Percentiles rank a stretch among this genome's conserved stretches.
Evolutionary conservation across 495 filamentous ascomycete genomes (phyloP).

Genomic region (Hypomontagnella submonticulosa): DNA sequence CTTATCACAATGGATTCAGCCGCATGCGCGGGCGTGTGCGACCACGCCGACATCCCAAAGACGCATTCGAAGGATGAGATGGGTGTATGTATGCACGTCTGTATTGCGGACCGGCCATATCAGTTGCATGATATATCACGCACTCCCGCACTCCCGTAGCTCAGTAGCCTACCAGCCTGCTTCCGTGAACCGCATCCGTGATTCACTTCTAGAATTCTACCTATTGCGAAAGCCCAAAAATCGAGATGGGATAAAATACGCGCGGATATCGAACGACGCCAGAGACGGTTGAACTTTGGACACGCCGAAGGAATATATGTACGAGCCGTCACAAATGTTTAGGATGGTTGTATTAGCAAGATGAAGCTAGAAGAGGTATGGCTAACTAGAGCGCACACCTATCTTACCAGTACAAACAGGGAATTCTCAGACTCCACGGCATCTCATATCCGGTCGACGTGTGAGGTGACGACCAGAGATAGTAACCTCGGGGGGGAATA

Average conservation of each 20-base stretch:
- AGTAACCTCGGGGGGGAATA: too few relatives aligned
- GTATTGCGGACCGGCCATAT: constrained; percentile 17
- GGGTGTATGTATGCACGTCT: constrained; percentile 29
- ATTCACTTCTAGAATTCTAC: constrained; percentile 20
- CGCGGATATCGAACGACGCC: too few relatives aligned
- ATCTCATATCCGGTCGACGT: too few relatives aligned
- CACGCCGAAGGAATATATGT: background rate
- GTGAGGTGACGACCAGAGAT: too few relatives aligned
- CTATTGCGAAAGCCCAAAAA: background rate
- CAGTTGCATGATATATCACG: constrained; percentile 36
- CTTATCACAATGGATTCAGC: constrained; percentile 43
- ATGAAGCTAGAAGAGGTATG: too few relatives aligned
- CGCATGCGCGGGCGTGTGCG: constrained; percentile 35
- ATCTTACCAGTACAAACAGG: too few relatives aligned
- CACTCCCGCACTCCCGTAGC: constrained; percentile 24
- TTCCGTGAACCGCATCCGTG: background rate
- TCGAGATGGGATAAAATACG: constrained; percentile 1
- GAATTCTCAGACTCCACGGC: too few relatives aligned
- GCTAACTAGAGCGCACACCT: too few relatives aligned
- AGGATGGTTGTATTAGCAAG: too few relatives aligned
- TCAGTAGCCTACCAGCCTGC: background rate
- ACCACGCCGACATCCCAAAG: constrained; percentile 22
- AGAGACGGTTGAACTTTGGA: background rate
- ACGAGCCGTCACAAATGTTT: too few relatives aligned
- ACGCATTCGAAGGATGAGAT: constrained; percentile 7